phyloP scores from a whole-genome alignment of 129 eudicot species.

The Lactuca sativa region DNA sequence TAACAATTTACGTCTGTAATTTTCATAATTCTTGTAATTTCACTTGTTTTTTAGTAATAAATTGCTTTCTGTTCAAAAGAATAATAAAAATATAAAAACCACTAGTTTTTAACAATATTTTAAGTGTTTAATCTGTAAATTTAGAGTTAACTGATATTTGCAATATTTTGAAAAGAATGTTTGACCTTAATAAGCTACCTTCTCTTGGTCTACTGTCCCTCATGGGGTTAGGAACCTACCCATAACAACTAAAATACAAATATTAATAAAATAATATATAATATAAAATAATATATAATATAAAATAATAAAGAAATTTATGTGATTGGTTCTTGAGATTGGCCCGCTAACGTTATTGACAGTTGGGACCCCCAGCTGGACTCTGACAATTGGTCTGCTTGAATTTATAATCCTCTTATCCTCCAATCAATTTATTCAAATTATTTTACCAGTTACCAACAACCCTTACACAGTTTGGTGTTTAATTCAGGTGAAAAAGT shows the following conservation, averaged over 20 bases:
- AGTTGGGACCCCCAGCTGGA: constrained; percentile 34
- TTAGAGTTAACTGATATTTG: too few relatives aligned
- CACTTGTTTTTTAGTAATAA: too few relatives aligned
- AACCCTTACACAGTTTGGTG: constrained; percentile 26
- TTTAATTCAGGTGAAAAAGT: constrained; percentile 31
- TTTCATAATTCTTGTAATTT: too few relatives aligned
- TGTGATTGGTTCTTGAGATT: constrained; percentile 7
- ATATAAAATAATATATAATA: background rate
- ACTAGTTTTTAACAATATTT: too few relatives aligned
- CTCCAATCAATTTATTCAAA: constrained; percentile 14
- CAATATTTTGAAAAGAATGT: background rate
- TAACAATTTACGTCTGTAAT: background rate
- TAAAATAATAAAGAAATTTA: background rate
- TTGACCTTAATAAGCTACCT: background rate
- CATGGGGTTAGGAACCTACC: constrained; percentile 22
- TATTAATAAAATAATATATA: background rate
- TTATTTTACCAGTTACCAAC: constrained; percentile 34
- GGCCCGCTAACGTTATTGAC: constrained; percentile 26
- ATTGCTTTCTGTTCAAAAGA: too few relatives aligned
- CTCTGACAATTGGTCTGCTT: constrained; percentile 32
- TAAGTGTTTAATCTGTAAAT: too few relatives aligned
- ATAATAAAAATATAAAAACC: too few relatives aligned
- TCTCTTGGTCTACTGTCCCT: constrained; percentile 14
- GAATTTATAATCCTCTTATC: constrained; percentile 21
- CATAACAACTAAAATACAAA: background rate